A percentile compares a stretch with the other conserved stretches of the same genome.
Evolutionary conservation across 805 yeast genomes (phyloP).

Genomic region (Ogataea pini): DNA sequence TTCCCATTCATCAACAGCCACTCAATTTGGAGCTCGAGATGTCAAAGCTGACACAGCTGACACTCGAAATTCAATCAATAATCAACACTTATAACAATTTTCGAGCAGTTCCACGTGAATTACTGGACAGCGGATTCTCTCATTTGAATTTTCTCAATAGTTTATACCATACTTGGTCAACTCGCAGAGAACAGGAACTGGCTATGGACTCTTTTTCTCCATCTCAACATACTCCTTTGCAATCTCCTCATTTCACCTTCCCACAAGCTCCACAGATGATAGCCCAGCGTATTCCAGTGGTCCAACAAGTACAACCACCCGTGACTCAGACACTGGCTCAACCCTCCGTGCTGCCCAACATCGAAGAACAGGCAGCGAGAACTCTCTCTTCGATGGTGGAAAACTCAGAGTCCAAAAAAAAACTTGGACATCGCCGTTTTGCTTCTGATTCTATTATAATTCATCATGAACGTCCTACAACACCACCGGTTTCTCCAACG

Average conservation of each 20-base stretch:
- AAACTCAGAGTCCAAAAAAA: slow-evolving; percentile 1
- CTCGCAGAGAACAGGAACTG: slow-evolving; percentile 18
- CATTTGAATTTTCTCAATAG: slow-evolving; percentile 18
- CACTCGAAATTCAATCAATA: slow-evolving; percentile 21
- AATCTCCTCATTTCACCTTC: slow-evolving; percentile 3
- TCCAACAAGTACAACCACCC: no score
- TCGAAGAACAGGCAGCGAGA: slow-evolving; percentile 32
- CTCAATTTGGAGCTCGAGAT: slow-evolving; percentile 17
- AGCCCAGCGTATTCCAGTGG: no score
- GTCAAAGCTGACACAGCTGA: slow-evolving; percentile 17
- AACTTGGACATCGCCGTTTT: slow-evolving; percentile 5
- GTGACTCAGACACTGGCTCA: no score
- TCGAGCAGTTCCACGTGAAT: slow-evolving; percentile 19
- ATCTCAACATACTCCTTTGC: not conserved
- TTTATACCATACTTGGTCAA: slow-evolving; percentile 22
- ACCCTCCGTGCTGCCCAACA: slow-evolving; percentile 11
- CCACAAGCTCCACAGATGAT: slow-evolving; percentile 6
- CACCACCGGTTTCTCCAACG: slow-evolving; percentile 29
- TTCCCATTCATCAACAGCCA: not conserved
- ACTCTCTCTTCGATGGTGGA: slow-evolving; percentile 31
- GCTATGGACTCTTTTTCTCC: slow-evolving; percentile 11
- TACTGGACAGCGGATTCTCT: slow-evolving; percentile 20
- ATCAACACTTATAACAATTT: slow-evolving; percentile 15
- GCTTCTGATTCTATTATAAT: slow-evolving; percentile 4
- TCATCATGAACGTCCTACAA: slow-evolving; percentile 19